Percentiles rank a stretch among this genome's conserved stretches.
Conservation (phyloP, 2,329 filamentous ascomycete genomes). For the Didymella pomorum region DNA sequence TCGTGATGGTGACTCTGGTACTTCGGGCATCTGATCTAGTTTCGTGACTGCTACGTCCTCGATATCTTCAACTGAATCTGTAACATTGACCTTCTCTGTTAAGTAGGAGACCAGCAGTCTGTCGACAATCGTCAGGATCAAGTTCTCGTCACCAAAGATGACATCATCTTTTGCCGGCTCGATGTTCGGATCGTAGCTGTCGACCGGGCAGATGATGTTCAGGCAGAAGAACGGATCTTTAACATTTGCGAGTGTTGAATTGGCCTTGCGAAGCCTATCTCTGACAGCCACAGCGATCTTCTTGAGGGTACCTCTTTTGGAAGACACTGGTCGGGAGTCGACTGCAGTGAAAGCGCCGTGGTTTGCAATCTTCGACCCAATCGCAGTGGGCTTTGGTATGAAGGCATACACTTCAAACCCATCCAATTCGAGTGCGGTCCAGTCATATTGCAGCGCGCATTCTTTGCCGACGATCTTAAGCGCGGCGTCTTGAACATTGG, state of each 20-base stretch:
- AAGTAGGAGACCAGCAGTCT: conserved; percentile 56
- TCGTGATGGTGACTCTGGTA: background rate
- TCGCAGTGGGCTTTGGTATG: conserved; percentile 62
- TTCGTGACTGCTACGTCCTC: conserved; percentile 7
- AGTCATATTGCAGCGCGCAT: conserved; percentile 63
- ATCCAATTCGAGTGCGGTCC: conserved; percentile 45
- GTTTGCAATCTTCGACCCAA: conserved; percentile 50
- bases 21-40: background rate
- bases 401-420: conserved; percentile 64
- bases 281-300: conserved; percentile 65
- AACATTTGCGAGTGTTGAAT: conserved; percentile 37
- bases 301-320: conserved; percentile 64
- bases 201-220: conserved; percentile 67
- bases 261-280: conserved; percentile 54
- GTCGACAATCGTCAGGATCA: conserved; percentile 55
- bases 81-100: conserved; percentile 23
- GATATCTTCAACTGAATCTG: conserved; percentile 4
- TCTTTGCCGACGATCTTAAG: conserved; percentile 69
- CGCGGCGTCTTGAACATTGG: conserved; percentile 64
- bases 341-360: conserved; percentile 69
- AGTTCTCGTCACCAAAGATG: conserved; percentile 66
- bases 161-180: conserved; percentile 77
- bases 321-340: conserved; percentile 70
- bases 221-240: conserved; percentile 69
- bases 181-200: conserved; percentile 75